Evolutionary conservation across 306 rosid species (phyloP), one percentile per base, ranked within the genome.

Genomic region (Astragalus glycyphyllos): DNA sequence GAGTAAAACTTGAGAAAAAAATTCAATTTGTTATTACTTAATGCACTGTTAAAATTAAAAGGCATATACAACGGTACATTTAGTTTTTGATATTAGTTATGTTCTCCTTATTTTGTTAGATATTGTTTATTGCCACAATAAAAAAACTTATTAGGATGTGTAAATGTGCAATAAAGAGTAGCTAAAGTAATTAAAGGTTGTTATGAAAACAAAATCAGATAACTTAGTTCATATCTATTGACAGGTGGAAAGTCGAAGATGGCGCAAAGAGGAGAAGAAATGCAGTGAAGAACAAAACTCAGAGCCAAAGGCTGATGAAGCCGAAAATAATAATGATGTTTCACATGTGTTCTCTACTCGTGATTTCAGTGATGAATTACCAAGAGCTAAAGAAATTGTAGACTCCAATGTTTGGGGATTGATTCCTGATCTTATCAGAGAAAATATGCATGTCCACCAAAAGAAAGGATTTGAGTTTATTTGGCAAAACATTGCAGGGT

Each of bases 401-500:
- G 87, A 80, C 8, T 97, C 86, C 5, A 88, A 80, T 11, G 98
- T 93, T 14, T 93, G 98, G 98, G 61, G 16, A 71, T 45, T 83
- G 51, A 71, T 79, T 48, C 84, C 86, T 0, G 81, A 83, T 38
- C 77, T 83, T 3, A 31, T 83, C 4, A 31, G 64, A 47, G n/a
- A 14, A 46, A 75, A 83, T 37, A 47, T 83, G 74, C 96, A 85
- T 68, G 35, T 68, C 49, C 98, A 93, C 83, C 98, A 93, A 63
- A 88, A 84, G 73, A 93, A 87, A 47, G 98, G 90, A 69, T 93
- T 87, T 20, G 96, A 90, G 63, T 93, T 93, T 82, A 86, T 93
- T 15, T 93, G 98, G 96, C 29, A 44, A 74, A 92, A 92, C 57
- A 35, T 92, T 68, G 96, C 90, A 10, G 97, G 98, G 44, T 88